A percentile compares a stretch with the other conserved stretches of the same genome.
These are phyloP conservation scores for Plenodomus tracheiphilus DNA, from an alignment of 2,329 filamentous ascomycete genomes.

Conservation along the genomic window DNA sequence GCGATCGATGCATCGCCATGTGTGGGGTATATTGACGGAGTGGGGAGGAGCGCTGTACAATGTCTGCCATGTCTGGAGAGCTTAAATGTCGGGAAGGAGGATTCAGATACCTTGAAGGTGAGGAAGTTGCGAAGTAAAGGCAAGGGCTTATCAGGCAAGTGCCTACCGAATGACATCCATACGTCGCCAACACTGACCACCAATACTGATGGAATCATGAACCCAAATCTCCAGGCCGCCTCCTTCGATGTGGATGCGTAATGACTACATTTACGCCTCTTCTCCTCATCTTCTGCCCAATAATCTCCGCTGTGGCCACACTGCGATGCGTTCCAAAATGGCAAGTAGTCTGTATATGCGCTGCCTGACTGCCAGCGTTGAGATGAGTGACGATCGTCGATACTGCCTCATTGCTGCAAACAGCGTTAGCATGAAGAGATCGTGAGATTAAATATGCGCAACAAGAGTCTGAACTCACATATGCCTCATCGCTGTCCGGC, in stretches of 20 bases:
- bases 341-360: conserved; percentile 12
- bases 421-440: neutral
- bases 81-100: neutral
- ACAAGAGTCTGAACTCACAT: neutral
- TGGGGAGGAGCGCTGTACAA: too few species aligned
- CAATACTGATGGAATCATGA: neutral
- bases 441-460: too few species aligned
- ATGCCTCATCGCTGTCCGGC: conserved; percentile 3
- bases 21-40: too few species aligned
- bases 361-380: conserved; percentile 6
- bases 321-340: conserved; percentile 23
- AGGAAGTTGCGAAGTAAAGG: neutral
- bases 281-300: conserved; percentile 9
- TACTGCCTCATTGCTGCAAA: conserved; percentile 1
- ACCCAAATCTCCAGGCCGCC: conserved; percentile 4
- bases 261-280: conserved; percentile 11
- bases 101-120: neutral
- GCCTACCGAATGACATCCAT: neutral
- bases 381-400: neutral
- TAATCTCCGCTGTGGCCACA: conserved; percentile 20
- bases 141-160: neutral
- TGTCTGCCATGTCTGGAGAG: neutral
- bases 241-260: conserved; percentile 18
- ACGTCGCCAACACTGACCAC: neutral
- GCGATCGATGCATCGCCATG: neutral